Percentiles rank a stretch among this genome's conserved stretches.
Conservation (phyloP, 805 yeast species). For the Starmerella floris region DNA sequence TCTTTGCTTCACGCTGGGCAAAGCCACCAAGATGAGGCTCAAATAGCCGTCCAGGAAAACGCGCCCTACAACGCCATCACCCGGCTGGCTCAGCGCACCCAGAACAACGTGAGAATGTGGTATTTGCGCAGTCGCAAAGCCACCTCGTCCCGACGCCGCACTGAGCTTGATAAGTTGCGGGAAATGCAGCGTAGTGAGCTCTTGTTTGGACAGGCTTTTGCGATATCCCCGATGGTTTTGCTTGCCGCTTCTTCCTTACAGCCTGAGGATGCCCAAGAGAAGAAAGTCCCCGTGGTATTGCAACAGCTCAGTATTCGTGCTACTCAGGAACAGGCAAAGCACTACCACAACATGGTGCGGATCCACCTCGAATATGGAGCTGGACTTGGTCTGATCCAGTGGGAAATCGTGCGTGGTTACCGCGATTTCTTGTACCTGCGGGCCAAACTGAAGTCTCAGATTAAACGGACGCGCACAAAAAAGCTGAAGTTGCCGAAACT, state of each 20-base stretch:
- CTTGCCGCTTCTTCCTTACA: constrained; percentile 61
- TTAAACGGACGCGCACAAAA: constrained; percentile 13
- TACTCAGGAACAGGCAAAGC: constrained; percentile 32
- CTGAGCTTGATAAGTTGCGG: constrained; percentile 28
- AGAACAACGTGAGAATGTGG: constrained; percentile 16
- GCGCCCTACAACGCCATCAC: constrained; percentile 11
- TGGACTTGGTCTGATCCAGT: constrained; percentile 60
- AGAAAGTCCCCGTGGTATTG: constrained; percentile 70
- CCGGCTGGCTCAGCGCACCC: constrained; percentile 18
- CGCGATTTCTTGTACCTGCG: constrained; percentile 64
- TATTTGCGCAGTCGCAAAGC: constrained; percentile 9
- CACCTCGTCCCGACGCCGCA: constrained; percentile 6
- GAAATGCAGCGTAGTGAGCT: constrained; percentile 18
- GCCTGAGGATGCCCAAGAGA: constrained; percentile 45
- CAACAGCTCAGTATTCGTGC: constrained; percentile 59
- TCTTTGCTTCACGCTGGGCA: not conserved
- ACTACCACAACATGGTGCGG: constrained; percentile 34
- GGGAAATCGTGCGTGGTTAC: constrained; percentile 64
- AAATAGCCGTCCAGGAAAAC: not conserved
- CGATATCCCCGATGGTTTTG: constrained; percentile 56
- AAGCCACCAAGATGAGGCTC: not conserved
- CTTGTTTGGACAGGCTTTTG: constrained; percentile 37
- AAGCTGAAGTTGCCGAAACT: constrained; percentile 33
- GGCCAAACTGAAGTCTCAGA: constrained; percentile 34
- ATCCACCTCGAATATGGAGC: constrained; percentile 85